Evolutionary conservation across 208 protist genomes (phyloP), one percentile per base, ranked within the genome.

Genomic region (Trypanosoma rangeli): DNA sequence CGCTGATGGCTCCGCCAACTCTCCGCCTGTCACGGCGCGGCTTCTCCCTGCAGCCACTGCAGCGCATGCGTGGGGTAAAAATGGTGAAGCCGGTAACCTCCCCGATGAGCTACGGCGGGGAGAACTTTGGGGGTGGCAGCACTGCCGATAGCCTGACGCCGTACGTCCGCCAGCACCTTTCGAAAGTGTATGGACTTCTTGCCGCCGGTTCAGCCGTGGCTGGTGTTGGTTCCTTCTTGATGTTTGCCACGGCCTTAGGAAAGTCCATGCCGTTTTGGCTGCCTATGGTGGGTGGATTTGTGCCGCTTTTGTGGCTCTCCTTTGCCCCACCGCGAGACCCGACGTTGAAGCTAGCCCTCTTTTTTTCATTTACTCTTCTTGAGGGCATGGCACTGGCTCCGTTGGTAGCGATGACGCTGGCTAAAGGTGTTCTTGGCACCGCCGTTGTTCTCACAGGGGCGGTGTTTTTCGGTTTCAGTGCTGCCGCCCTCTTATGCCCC

Each of bases 381-480:
- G 84, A 92, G 59, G 92, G 89, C 9, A 94, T 94, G 89, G 87
- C 83, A 4, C 59, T 96, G 26, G 89, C 89, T 10, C 91, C 91
- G 49, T 64, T 96, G 26, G 79, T 96, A 54, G 75, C 87, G 29
- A 64, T 83, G 54, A 85, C 85, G n/a, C 68, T 76, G 59, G 84
- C 84, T 73, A 93, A 93, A 70, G 91, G 91, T 12, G 89, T 94
- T 13, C 79, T 96, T 18, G 71, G 78, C 57, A 93, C 91, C 12
- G 91, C 91, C 2, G 56, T 94, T 16, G 71, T 94, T 22, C 79
- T 96, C 16, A 96, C 91, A 10, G 87, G 73, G 0, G 91, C 91
- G 28, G 82, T 94, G 42, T 96, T 94, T 67, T 84, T 78, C 39
- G 91, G 91, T 49, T 96, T 96, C 81, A 94, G 84, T 58, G 85